Evolutionary conservation across 1,284 basidiomycete genomes (phyloP).

Genomic region (Meira nashicola): DNA sequence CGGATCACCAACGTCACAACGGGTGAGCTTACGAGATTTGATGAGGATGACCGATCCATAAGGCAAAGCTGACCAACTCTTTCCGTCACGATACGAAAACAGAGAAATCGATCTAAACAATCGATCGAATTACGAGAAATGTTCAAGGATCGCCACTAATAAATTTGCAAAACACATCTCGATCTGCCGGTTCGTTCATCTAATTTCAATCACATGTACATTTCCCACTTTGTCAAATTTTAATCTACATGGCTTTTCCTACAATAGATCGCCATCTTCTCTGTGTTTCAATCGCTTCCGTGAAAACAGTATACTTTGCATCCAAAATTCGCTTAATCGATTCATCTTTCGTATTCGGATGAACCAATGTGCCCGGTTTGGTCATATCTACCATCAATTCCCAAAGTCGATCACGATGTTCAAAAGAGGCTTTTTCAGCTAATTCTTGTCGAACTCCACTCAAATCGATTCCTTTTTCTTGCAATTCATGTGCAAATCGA

Average conservation of each 20-base stretch:
- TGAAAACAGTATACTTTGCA: slow-evolving; percentile 81
- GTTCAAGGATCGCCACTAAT: too few species aligned
- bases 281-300: slow-evolving; percentile 81
- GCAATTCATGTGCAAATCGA: slow-evolving; percentile 71
- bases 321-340: slow-evolving; percentile 60
- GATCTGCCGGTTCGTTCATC: too few species aligned
- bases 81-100: too few species aligned
- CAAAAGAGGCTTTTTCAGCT: slow-evolving; percentile 57
- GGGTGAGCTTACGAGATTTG: too few species aligned
- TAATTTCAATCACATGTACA: too few species aligned
- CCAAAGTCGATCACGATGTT: slow-evolving; percentile 73
- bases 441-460: slow-evolving; percentile 51
- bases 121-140: too few species aligned
- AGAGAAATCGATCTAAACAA: too few species aligned
- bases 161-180: too few species aligned
- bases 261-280: slow-evolving; percentile 63
- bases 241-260: slow-evolving; percentile 17
- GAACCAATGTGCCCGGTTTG: slow-evolving; percentile 69
- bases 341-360: slow-evolving; percentile 59
- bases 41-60: too few species aligned
- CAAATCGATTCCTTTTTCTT: not conserved
- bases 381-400: slow-evolving; percentile 96
- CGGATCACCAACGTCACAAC: too few species aligned
- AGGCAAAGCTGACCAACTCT: too few species aligned
- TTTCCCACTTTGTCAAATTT: too few species aligned